Percentiles rank a stretch among this genome's conserved stretches.
Evolutionary conservation across 768 basidiomycete species (phyloP).

Genomic region (Rhizopogon sp.): DNA sequence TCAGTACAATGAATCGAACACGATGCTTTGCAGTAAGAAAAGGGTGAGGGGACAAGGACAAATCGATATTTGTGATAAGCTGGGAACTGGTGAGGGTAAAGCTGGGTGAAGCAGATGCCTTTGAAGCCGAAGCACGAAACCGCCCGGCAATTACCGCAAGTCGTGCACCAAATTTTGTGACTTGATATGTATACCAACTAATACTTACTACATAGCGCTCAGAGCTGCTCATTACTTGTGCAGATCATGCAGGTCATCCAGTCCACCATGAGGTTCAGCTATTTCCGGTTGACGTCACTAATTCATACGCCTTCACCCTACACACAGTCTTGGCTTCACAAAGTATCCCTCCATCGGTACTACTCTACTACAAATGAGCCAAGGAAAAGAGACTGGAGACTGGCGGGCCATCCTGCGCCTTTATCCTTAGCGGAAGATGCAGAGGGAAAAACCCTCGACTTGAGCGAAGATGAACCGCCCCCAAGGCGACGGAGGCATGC

Average conservation of each 20-base stretch:
- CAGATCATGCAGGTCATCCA: background rate
- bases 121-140: background rate
- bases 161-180: background rate
- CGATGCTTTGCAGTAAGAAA: background rate
- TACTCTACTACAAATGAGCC: slow-evolving; percentile 20
- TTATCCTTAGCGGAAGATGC: slow-evolving; percentile 22
- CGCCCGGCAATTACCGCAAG: background rate
- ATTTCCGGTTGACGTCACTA: background rate
- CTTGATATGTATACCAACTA: too few relatives aligned
- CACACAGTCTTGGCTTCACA: slow-evolving; percentile 3
- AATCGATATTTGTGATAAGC: background rate
- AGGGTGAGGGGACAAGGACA: background rate
- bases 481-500: slow-evolving; percentile 15
- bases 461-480: slow-evolving; percentile 27
- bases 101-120: background rate
- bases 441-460: slow-evolving; percentile 15
- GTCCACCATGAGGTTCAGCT: background rate
- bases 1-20: background rate
- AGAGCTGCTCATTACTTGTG: too few relatives aligned
- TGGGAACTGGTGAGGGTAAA: background rate
- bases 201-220: too few relatives aligned
- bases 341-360: slow-evolving; percentile 13
- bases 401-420: slow-evolving; percentile 27
- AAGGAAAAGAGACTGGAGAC: slow-evolving; percentile 22
- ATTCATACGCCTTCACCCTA: background rate